Evolutionary conservation across 2,329 filamentous ascomycete species (phyloP).

Genomic region (Beauveria brongniartii): DNA sequence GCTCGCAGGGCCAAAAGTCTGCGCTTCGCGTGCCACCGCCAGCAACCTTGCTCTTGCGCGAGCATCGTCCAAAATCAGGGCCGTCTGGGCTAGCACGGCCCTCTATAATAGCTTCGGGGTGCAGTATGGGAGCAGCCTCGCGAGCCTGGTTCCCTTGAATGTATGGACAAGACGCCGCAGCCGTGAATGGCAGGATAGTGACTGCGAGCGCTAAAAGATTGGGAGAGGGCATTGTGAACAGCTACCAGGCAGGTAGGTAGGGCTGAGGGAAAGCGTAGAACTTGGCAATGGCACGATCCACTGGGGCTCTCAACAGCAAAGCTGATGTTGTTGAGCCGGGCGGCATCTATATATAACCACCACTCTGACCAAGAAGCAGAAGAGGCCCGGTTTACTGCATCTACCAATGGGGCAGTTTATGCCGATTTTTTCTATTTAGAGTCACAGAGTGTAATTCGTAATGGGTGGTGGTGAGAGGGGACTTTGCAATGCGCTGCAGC

Average conservation of each 20-base stretch:
- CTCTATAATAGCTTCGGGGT: constrained; percentile 8
- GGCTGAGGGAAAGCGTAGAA: background rate
- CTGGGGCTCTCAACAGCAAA: background rate
- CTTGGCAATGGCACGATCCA: background rate
- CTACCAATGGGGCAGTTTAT: background rate
- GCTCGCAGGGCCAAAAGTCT: constrained; percentile 68
- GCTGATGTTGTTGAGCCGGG: background rate
- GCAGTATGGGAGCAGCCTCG: background rate
- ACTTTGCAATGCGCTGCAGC: background rate
- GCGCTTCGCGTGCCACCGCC: constrained; percentile 59
- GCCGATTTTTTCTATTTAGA: background rate
- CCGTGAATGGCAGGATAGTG: background rate
- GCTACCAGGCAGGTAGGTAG: background rate
- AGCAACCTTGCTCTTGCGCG: constrained; percentile 28
- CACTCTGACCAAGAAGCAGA: background rate
- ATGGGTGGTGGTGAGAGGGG: background rate
- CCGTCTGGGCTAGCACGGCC: background rate
- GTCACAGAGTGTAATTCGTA: background rate
- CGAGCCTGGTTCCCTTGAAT: constrained; percentile 6
- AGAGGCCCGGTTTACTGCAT: background rate
- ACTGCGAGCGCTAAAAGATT: constrained; percentile 6
- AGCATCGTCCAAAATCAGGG: constrained; percentile 7
- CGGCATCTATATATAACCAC: background rate
- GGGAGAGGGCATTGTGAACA: background rate
- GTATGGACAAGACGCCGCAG: constrained; percentile 7